A percentile compares a stretch with the other conserved stretches of the same genome.
phyloP scores from a whole-genome alignment of 108 stramenopile genomes.

The Seminavis robusta region DNA sequence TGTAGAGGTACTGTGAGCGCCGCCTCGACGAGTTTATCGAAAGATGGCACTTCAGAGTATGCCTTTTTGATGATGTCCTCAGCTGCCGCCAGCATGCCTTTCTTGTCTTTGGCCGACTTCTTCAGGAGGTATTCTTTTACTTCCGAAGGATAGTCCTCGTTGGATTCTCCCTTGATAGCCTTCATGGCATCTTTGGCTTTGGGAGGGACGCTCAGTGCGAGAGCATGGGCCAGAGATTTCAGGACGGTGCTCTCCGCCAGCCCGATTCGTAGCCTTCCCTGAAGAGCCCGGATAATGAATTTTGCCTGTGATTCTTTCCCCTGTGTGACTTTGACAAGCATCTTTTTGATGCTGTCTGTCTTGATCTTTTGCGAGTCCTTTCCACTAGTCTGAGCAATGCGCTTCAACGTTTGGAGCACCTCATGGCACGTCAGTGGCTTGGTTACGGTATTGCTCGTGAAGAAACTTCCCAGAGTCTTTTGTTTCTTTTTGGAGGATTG shows the following conservation, averaged over 20 bases:
- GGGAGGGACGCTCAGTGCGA: constrained; percentile 52
- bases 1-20: constrained; percentile 72
- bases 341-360: constrained; percentile 87
- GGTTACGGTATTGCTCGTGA: constrained; percentile 50
- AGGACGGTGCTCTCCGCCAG: constrained; percentile 94
- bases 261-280: constrained; percentile 98
- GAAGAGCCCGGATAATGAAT: constrained; percentile 96
- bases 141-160: constrained; percentile 39
- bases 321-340: constrained; percentile 70
- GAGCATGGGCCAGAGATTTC: constrained; percentile 90
- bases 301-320: constrained; percentile 90
- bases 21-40: constrained; percentile 83
- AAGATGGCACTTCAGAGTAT: constrained; percentile 93
- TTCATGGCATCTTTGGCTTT: constrained; percentile 35
- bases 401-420: constrained; percentile 62
- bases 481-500: constrained; percentile 78
- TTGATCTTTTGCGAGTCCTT: constrained; percentile 89
- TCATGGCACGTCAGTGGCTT: constrained; percentile 61
- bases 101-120: constrained; percentile 45
- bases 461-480: constrained; percentile 77
- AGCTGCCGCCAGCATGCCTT: constrained; percentile 83
- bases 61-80: constrained; percentile 93
- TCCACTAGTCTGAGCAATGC: constrained; percentile 84
- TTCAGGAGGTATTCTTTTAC: constrained; percentile 37
- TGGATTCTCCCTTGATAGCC: constrained; percentile 10